Percentiles rank a stretch among this genome's conserved stretches.
Conservation (phyloP, 2,329 filamentous ascomycete species). For the Diaporthe sp. region DNA sequence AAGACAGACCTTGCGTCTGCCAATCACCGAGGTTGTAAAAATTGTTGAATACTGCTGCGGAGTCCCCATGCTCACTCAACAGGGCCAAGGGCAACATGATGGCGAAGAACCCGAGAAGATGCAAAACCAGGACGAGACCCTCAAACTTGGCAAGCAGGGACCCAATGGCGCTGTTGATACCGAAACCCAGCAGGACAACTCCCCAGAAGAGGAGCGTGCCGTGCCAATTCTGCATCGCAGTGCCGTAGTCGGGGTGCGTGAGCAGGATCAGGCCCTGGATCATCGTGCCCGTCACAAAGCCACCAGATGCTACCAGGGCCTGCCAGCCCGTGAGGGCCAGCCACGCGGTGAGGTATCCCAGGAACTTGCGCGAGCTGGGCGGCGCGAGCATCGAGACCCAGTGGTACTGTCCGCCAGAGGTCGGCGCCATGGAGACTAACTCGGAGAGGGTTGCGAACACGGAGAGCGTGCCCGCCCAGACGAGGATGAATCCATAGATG, state of each 20-base stretch:
- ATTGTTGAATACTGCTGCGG: conserved; percentile 55
- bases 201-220: conserved; percentile 46
- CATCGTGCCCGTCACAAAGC: conserved; percentile 43
- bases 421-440: conserved; percentile 68
- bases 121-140: conserved; percentile 44
- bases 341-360: conserved; percentile 47
- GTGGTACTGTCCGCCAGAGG: conserved; percentile 70
- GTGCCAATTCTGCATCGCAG: conserved; percentile 42
- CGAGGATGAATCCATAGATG: conserved; percentile 59
- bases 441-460: conserved; percentile 61
- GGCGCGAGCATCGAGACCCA: conserved; percentile 48
- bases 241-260: conserved; percentile 39
- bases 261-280: conserved; percentile 46
- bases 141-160: conserved; percentile 45
- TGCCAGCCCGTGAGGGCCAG: conserved; percentile 46
- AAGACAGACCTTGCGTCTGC: conserved; percentile 56
- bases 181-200: conserved; percentile 38
- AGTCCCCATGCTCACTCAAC: conserved; percentile 48
- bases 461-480: conserved; percentile 54
- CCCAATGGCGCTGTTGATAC: conserved; percentile 44
- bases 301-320: conserved; percentile 41
- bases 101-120: conserved; percentile 57
- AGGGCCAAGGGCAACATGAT: conserved; percentile 56
- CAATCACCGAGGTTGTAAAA: conserved; percentile 61
- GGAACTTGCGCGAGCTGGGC: conserved; percentile 41